Percentiles rank a stretch among this genome's conserved stretches.
These are phyloP conservation scores for Coemansia sp. DNA, from an alignment of 192 early-diverging fungal genomes.

Conservation along the genomic window DNA sequence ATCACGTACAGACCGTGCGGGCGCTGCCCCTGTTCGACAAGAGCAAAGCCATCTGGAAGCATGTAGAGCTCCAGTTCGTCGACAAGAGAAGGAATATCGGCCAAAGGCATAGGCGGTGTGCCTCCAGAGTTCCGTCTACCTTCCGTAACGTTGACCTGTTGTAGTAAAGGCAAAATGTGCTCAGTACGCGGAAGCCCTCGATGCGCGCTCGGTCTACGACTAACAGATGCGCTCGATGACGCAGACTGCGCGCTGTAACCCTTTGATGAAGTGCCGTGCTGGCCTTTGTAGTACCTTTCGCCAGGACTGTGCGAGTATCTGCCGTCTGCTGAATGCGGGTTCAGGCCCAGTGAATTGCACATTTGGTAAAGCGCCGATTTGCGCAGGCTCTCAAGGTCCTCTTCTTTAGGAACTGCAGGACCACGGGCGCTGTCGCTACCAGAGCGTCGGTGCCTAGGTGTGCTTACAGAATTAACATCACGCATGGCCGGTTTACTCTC, in stretches of 20 bases:
- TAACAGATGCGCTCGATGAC: constrained; percentile 27
- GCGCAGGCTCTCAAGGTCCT: constrained; percentile 40
- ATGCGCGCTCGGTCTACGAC: constrained; percentile 42
- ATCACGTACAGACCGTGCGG: constrained; percentile 88
- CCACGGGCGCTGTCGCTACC: constrained; percentile 35
- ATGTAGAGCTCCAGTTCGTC: constrained; percentile 77
- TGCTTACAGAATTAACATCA: not conserved
- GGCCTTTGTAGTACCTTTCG: constrained; percentile 7
- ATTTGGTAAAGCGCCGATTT: constrained; percentile 28
- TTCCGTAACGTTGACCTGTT: constrained; percentile 24
- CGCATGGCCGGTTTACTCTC: not conserved
- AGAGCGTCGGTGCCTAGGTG: constrained; percentile 28
- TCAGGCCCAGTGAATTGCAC: constrained; percentile 40
- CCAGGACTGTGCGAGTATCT: constrained; percentile 10
- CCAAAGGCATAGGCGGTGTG: constrained; percentile 21
- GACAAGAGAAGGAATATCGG: constrained; percentile 47
- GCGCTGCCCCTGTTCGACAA: constrained; percentile 85
- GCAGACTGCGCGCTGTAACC: not conserved
- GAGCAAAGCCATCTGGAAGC: constrained; percentile 68
- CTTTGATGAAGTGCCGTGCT: not conserved
- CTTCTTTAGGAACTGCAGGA: constrained; percentile 15
- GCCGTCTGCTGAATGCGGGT: constrained; percentile 35
- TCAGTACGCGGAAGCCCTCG: constrained; percentile 35
- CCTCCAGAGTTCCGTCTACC: constrained; percentile 8
- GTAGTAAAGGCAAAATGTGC: constrained; percentile 43